Evolutionary conservation across 2,329 filamentous ascomycete species (phyloP).

Genomic region (Byssothecium circinans): DNA sequence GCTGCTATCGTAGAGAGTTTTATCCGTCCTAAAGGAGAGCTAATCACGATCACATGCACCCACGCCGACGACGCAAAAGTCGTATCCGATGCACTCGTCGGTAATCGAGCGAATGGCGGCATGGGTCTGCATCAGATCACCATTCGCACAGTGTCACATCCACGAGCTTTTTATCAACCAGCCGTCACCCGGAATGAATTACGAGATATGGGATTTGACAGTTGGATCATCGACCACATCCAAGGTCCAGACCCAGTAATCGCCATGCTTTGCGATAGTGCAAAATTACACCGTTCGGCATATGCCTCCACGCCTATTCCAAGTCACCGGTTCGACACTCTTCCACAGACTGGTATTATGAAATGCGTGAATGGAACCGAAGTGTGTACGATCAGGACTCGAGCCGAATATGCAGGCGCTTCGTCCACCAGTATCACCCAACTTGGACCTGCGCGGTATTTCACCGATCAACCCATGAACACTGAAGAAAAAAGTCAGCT

Average conservation of each 20-base stretch:
- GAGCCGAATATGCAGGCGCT: constrained; percentile 75
- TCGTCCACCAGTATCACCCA: constrained; percentile 68
- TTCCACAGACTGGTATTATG: constrained; percentile 62
- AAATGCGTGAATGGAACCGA: constrained; percentile 71
- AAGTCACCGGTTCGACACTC: constrained; percentile 67
- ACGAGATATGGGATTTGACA: constrained; percentile 67
- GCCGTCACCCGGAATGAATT: constrained; percentile 62
- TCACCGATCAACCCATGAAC: constrained; percentile 79
- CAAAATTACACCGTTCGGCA: constrained; percentile 67
- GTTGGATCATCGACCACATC: constrained; percentile 77
- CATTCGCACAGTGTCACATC: constrained; percentile 64
- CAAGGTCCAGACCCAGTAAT: constrained; percentile 81
- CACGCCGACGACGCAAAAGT: constrained; percentile 72
- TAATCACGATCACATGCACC: constrained; percentile 72
- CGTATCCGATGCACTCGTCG: constrained; percentile 67
- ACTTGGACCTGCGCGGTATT: constrained; percentile 65
- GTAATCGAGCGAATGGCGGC: constrained; percentile 28
- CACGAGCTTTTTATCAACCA: constrained; percentile 58
- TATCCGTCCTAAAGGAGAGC: constrained; percentile 53
- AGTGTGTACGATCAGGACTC: constrained; percentile 60
- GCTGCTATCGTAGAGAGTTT: constrained; percentile 62
- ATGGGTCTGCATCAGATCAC: constrained; percentile 71
- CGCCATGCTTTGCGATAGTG: constrained; percentile 81
- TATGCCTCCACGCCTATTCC: constrained; percentile 65
- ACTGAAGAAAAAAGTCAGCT: constrained; percentile 63